A percentile compares a stretch with the other conserved stretches of the same genome.
These are phyloP conservation scores for Xylaria sp. DNA, from an alignment of 495 filamentous ascomycete species.

Conservation along the genomic window DNA sequence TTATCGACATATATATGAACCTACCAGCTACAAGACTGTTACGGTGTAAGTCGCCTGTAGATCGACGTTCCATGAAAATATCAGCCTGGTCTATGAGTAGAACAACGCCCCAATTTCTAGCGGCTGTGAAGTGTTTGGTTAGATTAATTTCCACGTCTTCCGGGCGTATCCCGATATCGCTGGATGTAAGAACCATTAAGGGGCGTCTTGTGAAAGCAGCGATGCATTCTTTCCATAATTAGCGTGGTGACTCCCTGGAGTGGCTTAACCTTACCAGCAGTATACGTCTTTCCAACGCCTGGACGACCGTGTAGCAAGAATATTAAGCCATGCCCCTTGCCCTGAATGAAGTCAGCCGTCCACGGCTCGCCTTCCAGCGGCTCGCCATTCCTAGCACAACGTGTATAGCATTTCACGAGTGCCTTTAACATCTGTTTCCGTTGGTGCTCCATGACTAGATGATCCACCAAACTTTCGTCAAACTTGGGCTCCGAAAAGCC, in stretches of 20 bases:
- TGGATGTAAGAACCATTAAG: constrained; percentile 27
- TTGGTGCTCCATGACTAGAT: neutral
- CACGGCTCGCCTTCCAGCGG: neutral
- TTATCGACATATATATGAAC: neutral
- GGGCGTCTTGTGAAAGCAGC: constrained; percentile 19
- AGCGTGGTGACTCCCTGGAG: constrained; percentile 23
- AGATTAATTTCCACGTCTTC: constrained; percentile 10
- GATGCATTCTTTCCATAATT: constrained; percentile 26
- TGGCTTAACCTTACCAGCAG: constrained; percentile 39
- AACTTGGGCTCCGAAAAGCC: neutral
- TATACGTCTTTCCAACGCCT: constrained; percentile 59
- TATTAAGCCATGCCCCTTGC: constrained; percentile 58
- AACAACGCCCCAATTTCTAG: constrained; percentile 33
- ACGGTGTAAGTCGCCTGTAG: constrained; percentile 32
- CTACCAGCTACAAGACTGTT: constrained; percentile 39
- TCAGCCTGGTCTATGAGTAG: constrained; percentile 51
- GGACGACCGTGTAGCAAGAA: constrained; percentile 61
- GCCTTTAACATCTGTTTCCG: neutral
- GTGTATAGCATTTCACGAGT: neutral
- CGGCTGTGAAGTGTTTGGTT: constrained; percentile 18
- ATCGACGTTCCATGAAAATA: constrained; percentile 42
- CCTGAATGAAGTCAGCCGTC: constrained; percentile 48
- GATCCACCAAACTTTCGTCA: neutral
- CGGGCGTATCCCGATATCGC: constrained; percentile 31
- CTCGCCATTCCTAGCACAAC: neutral